Conservation (phyloP, 1,284 basidiomycete genomes). For the Cystobasidiaceae sp. region DNA sequence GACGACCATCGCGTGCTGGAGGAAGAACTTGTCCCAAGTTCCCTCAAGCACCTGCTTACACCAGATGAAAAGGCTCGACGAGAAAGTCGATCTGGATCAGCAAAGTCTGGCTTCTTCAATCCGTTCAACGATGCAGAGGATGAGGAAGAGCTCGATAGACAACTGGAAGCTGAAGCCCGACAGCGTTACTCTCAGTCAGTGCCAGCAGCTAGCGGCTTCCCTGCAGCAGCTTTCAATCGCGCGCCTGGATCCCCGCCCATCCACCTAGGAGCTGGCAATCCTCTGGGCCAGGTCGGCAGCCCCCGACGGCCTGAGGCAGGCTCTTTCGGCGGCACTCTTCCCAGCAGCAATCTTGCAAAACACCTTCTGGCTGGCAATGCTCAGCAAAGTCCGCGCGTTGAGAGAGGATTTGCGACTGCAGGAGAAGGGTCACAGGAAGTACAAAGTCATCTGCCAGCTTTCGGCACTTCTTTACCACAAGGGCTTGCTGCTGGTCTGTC, state of each 20-base stretch:
- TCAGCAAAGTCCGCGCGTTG: background rate
- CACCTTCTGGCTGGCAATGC: slow-evolving; percentile 17
- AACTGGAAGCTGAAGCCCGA: background rate
- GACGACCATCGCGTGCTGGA: slow-evolving; percentile 13
- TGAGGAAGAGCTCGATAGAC: slow-evolving; percentile 8
- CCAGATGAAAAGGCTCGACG: slow-evolving; percentile 12
- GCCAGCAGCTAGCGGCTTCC: background rate
- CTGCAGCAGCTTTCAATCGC: slow-evolving; percentile 4
- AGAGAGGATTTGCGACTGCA: slow-evolving; percentile 16
- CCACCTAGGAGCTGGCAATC: background rate
- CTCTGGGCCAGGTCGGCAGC: too few relatives aligned
- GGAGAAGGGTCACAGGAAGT: background rate
- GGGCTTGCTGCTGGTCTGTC: slow-evolving; percentile 32
- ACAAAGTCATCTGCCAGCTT: background rate
- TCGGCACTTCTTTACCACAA: slow-evolving; percentile 28
- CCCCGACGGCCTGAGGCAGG: too few relatives aligned
- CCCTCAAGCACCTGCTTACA: slow-evolving; percentile 27
- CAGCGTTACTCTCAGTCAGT: slow-evolving; percentile 10
- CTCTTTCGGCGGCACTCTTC: background rate
- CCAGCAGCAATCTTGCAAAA: slow-evolving; percentile 14
- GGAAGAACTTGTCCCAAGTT: slow-evolving; percentile 26
- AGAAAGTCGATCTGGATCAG: slow-evolving; percentile 8
- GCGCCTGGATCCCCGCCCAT: slow-evolving; percentile 27
- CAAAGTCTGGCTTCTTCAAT: slow-evolving; percentile 27
- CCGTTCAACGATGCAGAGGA: slow-evolving; percentile 23